A percentile compares a stretch with the other conserved stretches of the same genome.
These are phyloP conservation scores for Sporothrix inflata DNA, from an alignment of 2,329 filamentous ascomycete species.

Conservation along the genomic window DNA sequence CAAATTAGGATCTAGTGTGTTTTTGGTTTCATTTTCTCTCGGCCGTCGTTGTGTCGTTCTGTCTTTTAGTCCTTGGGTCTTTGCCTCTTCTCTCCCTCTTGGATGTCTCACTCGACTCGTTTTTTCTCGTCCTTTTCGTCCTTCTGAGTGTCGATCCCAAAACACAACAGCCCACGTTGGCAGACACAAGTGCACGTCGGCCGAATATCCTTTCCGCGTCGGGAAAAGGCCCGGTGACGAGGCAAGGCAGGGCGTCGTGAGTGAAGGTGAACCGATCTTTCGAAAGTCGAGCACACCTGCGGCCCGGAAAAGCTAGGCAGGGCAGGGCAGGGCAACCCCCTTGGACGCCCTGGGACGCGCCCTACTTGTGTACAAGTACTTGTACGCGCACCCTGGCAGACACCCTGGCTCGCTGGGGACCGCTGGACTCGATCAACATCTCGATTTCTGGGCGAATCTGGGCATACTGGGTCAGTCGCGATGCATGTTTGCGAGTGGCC, in stretches of 20 bases:
- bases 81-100: not conserved
- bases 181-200: not conserved
- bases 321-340: not conserved
- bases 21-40: not conserved
- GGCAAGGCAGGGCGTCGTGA: not conserved
- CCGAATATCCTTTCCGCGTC: not conserved
- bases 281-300: not conserved
- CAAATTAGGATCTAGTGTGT: not conserved
- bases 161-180: no score
- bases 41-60: not conserved
- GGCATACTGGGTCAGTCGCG: no score
- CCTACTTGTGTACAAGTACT: not conserved
- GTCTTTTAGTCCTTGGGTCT: not conserved
- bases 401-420: not conserved
- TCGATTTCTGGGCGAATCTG: not conserved
- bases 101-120: not conserved
- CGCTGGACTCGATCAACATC: not conserved
- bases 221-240: constrained; percentile 7
- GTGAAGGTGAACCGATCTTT: not conserved
- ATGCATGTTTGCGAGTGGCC: no score
- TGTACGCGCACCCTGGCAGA: no score
- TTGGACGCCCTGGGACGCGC: not conserved
- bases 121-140: not conserved
- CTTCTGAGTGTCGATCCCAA: not conserved
- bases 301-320: not conserved